A percentile compares a stretch with the other conserved stretches of the same genome.
Conservation (phyloP, 805 yeast genomes). For the Tetrapisispora taiwanensis region DNA sequence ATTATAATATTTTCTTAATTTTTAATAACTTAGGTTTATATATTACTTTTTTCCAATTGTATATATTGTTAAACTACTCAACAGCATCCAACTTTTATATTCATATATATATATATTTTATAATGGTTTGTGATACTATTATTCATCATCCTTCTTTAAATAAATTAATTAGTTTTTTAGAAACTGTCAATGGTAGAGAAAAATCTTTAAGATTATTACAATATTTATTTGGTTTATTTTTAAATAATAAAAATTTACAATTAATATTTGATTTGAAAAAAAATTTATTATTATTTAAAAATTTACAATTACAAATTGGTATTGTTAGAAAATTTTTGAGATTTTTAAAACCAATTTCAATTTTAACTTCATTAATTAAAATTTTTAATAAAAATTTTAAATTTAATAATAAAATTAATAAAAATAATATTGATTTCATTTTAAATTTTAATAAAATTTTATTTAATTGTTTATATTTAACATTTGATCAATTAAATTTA, state of each 20-base stretch:
- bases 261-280: constrained; percentile 13
- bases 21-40: no score
- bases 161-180: constrained; percentile 53
- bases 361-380: constrained; percentile 56
- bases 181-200: constrained; percentile 67
- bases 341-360: constrained; percentile 69
- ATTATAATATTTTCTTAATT: no score
- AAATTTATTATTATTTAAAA: constrained; percentile 19
- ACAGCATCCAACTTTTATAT: no score
- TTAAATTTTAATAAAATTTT: constrained; percentile 39
- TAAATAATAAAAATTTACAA: constrained; percentile 33
- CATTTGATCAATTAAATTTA: constrained; percentile 55
- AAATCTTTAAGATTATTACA: constrained; percentile 71
- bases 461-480: constrained; percentile 52
- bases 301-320: constrained; percentile 53
- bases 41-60: no score
- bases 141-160: constrained; percentile 65
- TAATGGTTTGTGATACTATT: constrained; percentile 58
- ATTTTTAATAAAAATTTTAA: constrained; percentile 49
- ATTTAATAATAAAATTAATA: constrained; percentile 17
- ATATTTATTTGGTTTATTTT: constrained; percentile 57
- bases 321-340: constrained; percentile 76
- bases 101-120: no score
- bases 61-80: no score
- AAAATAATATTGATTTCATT: background rate